These are phyloP conservation scores for Moricandia arvensis DNA, from an alignment of 345 rosid genomes.

Conservation along the genomic window DNA sequence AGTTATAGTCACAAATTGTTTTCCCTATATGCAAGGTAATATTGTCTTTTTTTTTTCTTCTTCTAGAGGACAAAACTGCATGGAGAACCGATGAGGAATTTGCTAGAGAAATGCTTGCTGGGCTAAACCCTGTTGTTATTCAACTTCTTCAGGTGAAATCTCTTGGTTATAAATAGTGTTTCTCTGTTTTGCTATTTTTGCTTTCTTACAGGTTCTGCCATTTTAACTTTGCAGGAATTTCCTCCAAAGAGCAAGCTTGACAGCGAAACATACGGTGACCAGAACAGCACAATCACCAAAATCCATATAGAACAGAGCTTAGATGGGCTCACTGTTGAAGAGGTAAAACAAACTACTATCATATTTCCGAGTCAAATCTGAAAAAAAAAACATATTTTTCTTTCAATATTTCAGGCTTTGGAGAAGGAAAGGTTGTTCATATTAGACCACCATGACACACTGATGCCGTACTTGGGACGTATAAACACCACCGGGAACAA, in stretches of 20 bases:
- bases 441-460: conserved; percentile 75
- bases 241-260: conserved; percentile 74
- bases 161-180: background rate
- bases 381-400: background rate
- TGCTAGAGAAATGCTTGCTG: conserved; percentile 84
- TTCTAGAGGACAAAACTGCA: conserved; percentile 57
- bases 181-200: background rate
- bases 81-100: conserved; percentile 84
- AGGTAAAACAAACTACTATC: conserved; percentile 41
- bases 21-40: background rate
- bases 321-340: conserved; percentile 51
- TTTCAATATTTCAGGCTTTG: conserved; percentile 51
- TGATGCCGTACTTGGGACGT: conserved; percentile 69
- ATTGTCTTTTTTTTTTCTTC: background rate
- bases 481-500: conserved; percentile 62
- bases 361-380: background rate
- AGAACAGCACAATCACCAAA: conserved; percentile 52
- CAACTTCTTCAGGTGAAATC: conserved; percentile 52
- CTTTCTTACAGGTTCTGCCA: background rate
- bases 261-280: conserved; percentile 49
- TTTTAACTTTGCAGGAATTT: conserved; percentile 51
- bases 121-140: conserved; percentile 60
- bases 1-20: background rate
- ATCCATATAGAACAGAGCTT: conserved; percentile 49
- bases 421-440: conserved; percentile 61